These are phyloP conservation scores for Termitomyces sp. DNA, from an alignment of 768 basidiomycete species.

Conservation along the genomic window DNA sequence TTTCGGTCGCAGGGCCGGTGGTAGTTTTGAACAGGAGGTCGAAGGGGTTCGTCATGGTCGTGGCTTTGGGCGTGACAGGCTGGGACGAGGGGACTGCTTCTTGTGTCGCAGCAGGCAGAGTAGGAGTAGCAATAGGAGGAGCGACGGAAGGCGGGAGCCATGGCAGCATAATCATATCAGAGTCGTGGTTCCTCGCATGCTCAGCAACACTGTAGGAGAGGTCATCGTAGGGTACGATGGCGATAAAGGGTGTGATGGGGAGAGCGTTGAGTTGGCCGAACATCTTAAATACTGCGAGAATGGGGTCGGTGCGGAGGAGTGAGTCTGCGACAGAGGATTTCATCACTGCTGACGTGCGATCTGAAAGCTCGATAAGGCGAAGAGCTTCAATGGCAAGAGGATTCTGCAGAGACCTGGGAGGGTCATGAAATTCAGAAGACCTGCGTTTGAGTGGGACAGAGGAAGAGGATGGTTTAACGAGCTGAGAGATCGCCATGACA, in stretches of 20 bases:
- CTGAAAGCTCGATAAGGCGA: slow-evolving; percentile 79
- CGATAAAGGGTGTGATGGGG: slow-evolving; percentile 55
- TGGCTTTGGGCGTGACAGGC: slow-evolving; percentile 11
- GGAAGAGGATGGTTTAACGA: slow-evolving; percentile 46
- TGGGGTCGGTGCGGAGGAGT: slow-evolving; percentile 64
- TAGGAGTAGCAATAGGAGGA: not conserved
- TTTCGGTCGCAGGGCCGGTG: slow-evolving; percentile 18
- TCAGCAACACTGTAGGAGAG: slow-evolving; percentile 65
- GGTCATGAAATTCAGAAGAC: slow-evolving; percentile 3
- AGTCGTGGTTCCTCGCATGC: slow-evolving; percentile 49
- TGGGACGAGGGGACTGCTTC: slow-evolving; percentile 5
- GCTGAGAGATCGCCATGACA: slow-evolving; percentile 85
- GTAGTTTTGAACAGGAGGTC: slow-evolving; percentile 50
- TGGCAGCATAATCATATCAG: slow-evolving; percentile 78
- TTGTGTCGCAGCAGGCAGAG: not conserved
- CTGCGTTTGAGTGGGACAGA: slow-evolving; percentile 9
- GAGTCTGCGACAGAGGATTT: slow-evolving; percentile 69
- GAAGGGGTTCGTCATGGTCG: slow-evolving; percentile 54
- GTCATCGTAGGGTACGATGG: slow-evolving; percentile 74
- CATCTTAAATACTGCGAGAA: slow-evolving; percentile 69
- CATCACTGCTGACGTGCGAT: slow-evolving; percentile 86
- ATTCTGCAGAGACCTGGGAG: not conserved
- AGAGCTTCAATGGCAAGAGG: slow-evolving; percentile 57
- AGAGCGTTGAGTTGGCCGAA: slow-evolving; percentile 72
- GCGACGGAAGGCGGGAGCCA: slow-evolving; percentile 53